Percentiles rank a stretch among this genome's conserved stretches.
Evolutionary conservation across 441 rosid genomes (phyloP).

Genomic region (Gossypium lobatum): DNA sequence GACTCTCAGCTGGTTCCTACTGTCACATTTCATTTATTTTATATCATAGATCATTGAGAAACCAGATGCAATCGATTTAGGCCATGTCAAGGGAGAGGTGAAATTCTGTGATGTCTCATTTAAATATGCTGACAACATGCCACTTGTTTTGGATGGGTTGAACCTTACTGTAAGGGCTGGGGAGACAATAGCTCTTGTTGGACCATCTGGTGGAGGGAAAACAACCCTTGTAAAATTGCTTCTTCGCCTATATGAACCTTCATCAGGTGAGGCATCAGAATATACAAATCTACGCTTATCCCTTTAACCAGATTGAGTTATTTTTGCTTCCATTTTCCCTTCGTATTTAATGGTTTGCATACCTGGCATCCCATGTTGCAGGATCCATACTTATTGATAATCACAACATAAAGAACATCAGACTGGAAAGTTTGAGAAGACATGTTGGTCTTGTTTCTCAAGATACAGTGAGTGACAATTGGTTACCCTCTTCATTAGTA

Average conservation of each 20-base stretch:
- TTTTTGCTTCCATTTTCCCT: neutral
- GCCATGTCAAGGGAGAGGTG: conserved; percentile 60
- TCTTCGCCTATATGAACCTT: conserved; percentile 83
- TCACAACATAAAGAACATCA: conserved; percentile 48
- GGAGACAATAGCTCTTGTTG: conserved; percentile 82
- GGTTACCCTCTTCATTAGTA: neutral
- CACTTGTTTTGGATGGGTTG: conserved; percentile 54
- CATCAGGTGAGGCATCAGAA: conserved; percentile 44
- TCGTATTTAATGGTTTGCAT: neutral
- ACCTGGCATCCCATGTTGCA: conserved; percentile 24
- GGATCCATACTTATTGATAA: conserved; percentile 68
- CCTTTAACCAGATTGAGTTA: neutral
- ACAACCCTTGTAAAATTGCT: conserved; percentile 84
- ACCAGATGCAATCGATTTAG: conserved; percentile 49
- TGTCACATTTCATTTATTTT: conserved; percentile 16
- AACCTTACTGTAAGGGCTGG: conserved; percentile 83
- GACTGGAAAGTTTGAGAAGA: conserved; percentile 64
- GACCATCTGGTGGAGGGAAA: conserved; percentile 98
- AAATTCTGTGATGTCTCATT: conserved; percentile 63
- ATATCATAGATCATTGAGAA: conserved; percentile 54
- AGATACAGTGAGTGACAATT: conserved; percentile 56
- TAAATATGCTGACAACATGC: conserved; percentile 45
- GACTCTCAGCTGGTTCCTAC: neutral
- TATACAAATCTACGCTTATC: conserved; percentile 4
- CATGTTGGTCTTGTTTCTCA: conserved; percentile 91